These are phyloP conservation scores for Fagopyrum esculentum DNA, from an alignment of 148 eudicot species.

Conservation along the genomic window DNA sequence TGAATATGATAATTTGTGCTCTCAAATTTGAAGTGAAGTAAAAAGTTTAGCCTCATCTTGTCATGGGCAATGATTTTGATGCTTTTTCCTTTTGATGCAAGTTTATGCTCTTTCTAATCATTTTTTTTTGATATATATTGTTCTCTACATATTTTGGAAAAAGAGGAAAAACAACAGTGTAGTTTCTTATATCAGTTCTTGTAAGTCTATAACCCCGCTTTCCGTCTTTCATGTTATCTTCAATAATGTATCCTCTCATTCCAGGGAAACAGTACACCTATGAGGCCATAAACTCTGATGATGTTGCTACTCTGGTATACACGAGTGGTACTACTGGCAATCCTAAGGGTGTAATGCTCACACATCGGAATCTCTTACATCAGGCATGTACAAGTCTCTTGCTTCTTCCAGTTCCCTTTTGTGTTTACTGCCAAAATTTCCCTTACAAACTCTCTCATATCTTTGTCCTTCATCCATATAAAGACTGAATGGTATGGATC, in stretches of 20 bases:
- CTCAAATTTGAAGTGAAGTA: neutral
- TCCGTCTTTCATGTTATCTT: slow-evolving; percentile 4
- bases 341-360: slow-evolving; percentile 96
- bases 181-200: neutral
- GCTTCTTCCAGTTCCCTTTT: neutral
- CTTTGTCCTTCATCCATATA: neutral
- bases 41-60: neutral
- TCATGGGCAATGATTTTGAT: neutral
- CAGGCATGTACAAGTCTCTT: slow-evolving; percentile 44
- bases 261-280: slow-evolving; percentile 56
- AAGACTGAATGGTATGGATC: neutral
- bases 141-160: neutral
- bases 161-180: neutral
- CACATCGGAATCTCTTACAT: slow-evolving; percentile 85
- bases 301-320: slow-evolving; percentile 78
- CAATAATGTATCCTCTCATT: slow-evolving; percentile 11
- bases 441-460: neutral
- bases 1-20: neutral
- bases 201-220: neutral
- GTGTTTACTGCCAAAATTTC: neutral
- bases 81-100: neutral
- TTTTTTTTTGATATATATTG: neutral
- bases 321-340: slow-evolving; percentile 97
- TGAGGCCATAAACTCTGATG: slow-evolving; percentile 74
- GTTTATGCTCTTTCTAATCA: neutral